These are phyloP conservation scores for Balakata baccata DNA, from an alignment of 345 rosid genomes.

Conservation along the genomic window DNA sequence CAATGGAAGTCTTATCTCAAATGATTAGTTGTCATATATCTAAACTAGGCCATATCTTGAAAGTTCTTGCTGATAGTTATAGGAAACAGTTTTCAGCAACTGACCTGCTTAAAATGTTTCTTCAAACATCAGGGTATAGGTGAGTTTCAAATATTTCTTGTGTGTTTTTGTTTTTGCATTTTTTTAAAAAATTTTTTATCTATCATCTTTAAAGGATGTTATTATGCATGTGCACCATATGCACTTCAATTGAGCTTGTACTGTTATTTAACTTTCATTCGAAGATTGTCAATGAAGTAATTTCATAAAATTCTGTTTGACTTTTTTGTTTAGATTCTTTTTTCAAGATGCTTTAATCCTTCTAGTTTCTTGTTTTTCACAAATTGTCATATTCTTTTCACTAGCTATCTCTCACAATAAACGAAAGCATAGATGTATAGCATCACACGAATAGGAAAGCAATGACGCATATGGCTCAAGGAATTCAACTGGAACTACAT, in stretches of 20 bases:
- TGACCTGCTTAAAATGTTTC: constrained; percentile 87
- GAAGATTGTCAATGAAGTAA: neutral
- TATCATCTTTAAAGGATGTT: neutral
- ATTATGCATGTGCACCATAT: neutral
- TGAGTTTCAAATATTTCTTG: constrained; percentile 22
- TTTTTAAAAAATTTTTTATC: neutral
- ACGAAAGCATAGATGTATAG: neutral
- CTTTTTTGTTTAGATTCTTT: neutral
- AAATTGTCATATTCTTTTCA: neutral
- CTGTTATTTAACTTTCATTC: neutral
- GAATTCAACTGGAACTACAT: neutral
- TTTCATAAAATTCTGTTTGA: neutral
- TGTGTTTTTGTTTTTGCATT: neutral
- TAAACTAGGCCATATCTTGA: constrained; percentile 69
- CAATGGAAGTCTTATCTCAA: constrained; percentile 77
- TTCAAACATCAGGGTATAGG: constrained; percentile 65
- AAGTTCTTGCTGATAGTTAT: constrained; percentile 78
- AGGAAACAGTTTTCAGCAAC: constrained; percentile 74
- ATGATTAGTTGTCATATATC: constrained; percentile 57
- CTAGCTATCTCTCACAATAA: neutral
- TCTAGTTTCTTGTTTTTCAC: neutral
- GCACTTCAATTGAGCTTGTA: neutral
- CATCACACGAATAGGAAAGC: neutral
- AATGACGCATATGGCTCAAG: neutral
- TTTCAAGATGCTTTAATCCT: neutral